A percentile compares a stretch with the other conserved stretches of the same genome.
Conservation (phyloP, 768 basidiomycete genomes). For the Boletus eberwhitei region DNA sequence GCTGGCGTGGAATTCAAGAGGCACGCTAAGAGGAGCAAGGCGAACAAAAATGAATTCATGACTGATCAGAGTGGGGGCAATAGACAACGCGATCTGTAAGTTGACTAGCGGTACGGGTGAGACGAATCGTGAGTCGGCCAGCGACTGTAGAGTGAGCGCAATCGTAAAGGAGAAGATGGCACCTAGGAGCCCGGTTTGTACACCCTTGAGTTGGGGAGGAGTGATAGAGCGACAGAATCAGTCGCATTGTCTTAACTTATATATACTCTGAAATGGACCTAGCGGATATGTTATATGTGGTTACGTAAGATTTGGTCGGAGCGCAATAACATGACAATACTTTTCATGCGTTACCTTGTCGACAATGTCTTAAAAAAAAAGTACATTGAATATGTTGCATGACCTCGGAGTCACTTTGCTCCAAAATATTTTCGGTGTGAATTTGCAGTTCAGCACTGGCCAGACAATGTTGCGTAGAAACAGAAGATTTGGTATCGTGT, state of each 20-base stretch:
- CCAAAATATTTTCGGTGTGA: neutral
- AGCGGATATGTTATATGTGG: neutral
- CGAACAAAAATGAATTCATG: constrained; percentile 53
- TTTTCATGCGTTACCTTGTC: constrained; percentile 20
- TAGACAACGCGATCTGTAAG: neutral
- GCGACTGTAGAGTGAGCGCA: constrained; percentile 10
- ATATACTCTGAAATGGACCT: neutral
- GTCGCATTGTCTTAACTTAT: constrained; percentile 3
- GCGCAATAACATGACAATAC: neutral
- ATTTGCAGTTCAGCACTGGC: neutral
- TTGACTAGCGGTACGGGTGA: constrained; percentile 11
- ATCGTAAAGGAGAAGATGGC: constrained; percentile 14
- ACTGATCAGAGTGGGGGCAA: constrained; percentile 4
- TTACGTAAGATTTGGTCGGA: constrained; percentile 15
- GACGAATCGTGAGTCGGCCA: constrained; percentile 11
- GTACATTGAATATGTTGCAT: constrained; percentile 1
- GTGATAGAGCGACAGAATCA: neutral
- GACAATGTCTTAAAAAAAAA: constrained; percentile 5
- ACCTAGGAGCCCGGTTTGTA: constrained; percentile 15
- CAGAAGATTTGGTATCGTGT: neutral
- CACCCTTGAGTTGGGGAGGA: neutral
- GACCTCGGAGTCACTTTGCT: neutral
- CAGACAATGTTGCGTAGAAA: constrained; percentile 14
- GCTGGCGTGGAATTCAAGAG: constrained; percentile 43
- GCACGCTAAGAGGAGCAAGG: constrained; percentile 52